Base-by-base conservation (phyloP, 2,329 filamentous ascomycete genomes). In the Ceratocystis diversiconidia region DNA sequence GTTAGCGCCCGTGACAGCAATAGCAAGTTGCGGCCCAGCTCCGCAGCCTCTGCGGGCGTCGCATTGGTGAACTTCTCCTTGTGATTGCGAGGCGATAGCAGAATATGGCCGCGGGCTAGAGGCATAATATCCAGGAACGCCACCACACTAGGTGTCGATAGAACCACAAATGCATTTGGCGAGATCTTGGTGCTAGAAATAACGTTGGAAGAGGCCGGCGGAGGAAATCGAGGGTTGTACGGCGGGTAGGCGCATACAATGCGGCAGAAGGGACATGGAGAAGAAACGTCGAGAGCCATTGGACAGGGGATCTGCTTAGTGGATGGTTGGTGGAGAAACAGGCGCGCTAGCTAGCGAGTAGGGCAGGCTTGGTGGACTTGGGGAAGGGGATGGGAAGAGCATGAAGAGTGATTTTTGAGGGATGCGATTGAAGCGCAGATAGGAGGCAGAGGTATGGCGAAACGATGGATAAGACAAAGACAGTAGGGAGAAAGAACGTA, bases 121-220 rank as follows among this genome's bases (percentile, higher is more conserved):
- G 94, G 94, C 78, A 95, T 83, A 72, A 96, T 96, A 76, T 97
- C 92, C 70, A 97, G 81, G 76, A 97, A 97, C 52, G 91, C 91
- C 69, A 97, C 77, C 32, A 94, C 84, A 68, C 85, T 75, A 1
- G 85, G 85, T 0, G 89, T 94, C 1, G 89, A 89, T 67, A 96
- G 82, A 41, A 96, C 82, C 36, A 96, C 72, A 71, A 83, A 85
- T 19, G 82, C 77, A 10, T 79, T 69, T 1, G 80, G 79, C 1
- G 73, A 70, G 7, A 77, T 76, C 7, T 70, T 69, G 17, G 69
- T 71, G 1, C 72, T 74, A 67, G 68, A 73, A 68, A 77, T 36
- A 19, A 36, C 6, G 7, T 62, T 48, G n/a, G 65, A 71, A 57
- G 71, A 68, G 55, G 72, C 72, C 1, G 74, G 62, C 0, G 80